Base-by-base conservation (phyloP, 202 grass and related monocot genomes). In the Setaria italica region DNA sequence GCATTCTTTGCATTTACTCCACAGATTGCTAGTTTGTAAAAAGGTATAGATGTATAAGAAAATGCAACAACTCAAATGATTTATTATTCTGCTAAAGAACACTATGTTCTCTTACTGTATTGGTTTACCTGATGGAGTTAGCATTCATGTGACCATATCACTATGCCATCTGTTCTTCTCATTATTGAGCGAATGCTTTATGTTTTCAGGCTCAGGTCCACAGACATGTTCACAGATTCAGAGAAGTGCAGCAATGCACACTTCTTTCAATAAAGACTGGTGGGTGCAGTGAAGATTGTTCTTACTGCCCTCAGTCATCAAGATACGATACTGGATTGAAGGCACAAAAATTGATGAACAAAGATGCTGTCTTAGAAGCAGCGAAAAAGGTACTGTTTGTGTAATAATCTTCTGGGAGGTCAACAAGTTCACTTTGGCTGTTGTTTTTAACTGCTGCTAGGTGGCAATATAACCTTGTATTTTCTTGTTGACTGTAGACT, bases 231-330 rank as follows among this genome's bases (percentile, higher is more conserved):
- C 97, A 99, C 81, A 99, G 87, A 88, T 99, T 99, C 76, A 88
- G 94, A 79, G 92, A 99, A 92, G 97, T 99, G 21, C 97, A 96
- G 65, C 94, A 99, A 13, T 99, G 97, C 87, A 99, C 97, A 58
- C 90, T 99, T 70, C 94, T 99, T 88, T 99, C 97, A 74, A 92
- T 99, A 89, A 99, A 99, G 64, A 99, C 94, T 29, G 97, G 97
- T 83, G 97, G 97, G 30, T 99, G 97, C 77, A 99, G 90, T 53
- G 97, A 99, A 90, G 90, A 99, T 87, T 99, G 97, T 84, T 96
- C 97, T 37, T 99, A 99, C 71, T 99, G 97, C 62, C 97, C 97
- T 42, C 93, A 99, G 70, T 99, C 97, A 19, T 99, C 97, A 79
- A 90, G 97, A 80, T 90, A 99, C 34, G 32, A 89, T 69, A 99